Evolutionary conservation across 148 eudicot genomes (phyloP), one percentile per base, ranked within the genome.

Genomic region (Fagopyrum homotropicum): DNA sequence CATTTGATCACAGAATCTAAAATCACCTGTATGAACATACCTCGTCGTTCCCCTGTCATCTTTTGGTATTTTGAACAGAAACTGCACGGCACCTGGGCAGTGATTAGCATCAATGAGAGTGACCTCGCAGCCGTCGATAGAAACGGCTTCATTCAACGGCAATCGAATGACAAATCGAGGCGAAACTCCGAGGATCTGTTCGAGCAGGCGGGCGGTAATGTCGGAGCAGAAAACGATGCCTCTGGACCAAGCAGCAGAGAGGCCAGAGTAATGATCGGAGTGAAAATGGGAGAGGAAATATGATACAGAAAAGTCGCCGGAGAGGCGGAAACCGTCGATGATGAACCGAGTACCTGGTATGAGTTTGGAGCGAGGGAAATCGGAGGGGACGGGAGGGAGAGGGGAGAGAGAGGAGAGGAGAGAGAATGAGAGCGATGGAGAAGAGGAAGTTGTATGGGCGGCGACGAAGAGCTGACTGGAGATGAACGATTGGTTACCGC

Each of bases 1-100:
- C 98, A 92, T 95, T 6, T 72, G 76, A 72, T 81, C 82, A 72
- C 85, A 76, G 61, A 75, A 95, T 72, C 99, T 81, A 83, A 95
- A 95, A 86, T 95, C 99, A 43, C 99, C 99, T 50, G 99, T 95
- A 74, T 95, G 99, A 76, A 95, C 97, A 85, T 86, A 95, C 83
- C 86, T 86, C 82, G 86, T 88, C 35, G 77, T 76, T 73, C 69
- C 81, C 12, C 81, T 88, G 73, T 79, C 85, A 50, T 48, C 46
- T 11, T 63, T 74, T 11, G 91, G 87, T 26, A 90, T 79, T 74
- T 80, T 88, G 73, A 92, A 90, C 84, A 95, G 77, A 57, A 92
- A 90, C 76, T 92, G 96, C 29, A 90, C 99, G 16, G 99, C 99
- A 45, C 99, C 99, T 10, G 98, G 98, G 50, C 99, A 95, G 77